A percentile compares a stretch with the other conserved stretches of the same genome.
Conservation (phyloP, 2,329 filamentous ascomycete species). For the Aspergillus brunneoviolaceus region DNA sequence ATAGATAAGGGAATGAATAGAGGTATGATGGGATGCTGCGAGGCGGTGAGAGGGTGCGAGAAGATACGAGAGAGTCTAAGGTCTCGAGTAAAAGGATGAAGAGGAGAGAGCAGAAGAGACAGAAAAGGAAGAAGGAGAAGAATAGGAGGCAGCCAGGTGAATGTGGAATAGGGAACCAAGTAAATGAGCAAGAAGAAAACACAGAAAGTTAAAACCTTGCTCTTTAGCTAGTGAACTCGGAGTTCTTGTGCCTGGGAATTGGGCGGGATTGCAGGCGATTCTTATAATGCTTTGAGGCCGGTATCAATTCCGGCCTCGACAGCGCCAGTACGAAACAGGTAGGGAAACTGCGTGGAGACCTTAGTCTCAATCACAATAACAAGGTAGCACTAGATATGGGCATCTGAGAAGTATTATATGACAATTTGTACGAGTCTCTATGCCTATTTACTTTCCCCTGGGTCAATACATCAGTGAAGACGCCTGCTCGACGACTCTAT, state of each 20-base stretch:
- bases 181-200: conserved; percentile 12
- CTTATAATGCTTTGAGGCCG: conserved; percentile 48
- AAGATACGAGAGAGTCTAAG: not conserved
- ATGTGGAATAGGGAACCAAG: too few species aligned
- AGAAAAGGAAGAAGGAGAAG: conserved; percentile 4
- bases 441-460: not conserved
- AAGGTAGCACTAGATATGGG: not conserved
- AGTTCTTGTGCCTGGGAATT: conserved; percentile 22
- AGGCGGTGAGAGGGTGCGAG: conserved; percentile 2
- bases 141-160: not conserved
- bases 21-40: conserved; percentile 7
- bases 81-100: not conserved
- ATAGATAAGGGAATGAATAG: conserved; percentile 2
- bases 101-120: too few species aligned
- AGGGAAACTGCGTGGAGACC: conserved; percentile 28
- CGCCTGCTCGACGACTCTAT: conserved; percentile 24
- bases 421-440: not conserved
- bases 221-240: conserved; percentile 11
- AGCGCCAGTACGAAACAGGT: conserved; percentile 40
- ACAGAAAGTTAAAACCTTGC: conserved; percentile 2
- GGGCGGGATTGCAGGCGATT: conserved; percentile 34
- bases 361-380: conserved; percentile 14
- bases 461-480: conserved; percentile 12
- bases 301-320: conserved; percentile 48
- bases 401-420: conserved; percentile 8